Percentiles rank a stretch among this genome's conserved stretches.
These are phyloP conservation scores for Elongisporangium senticosum DNA, from an alignment of 352 stramenopile genomes.

Conservation along the genomic window DNA sequence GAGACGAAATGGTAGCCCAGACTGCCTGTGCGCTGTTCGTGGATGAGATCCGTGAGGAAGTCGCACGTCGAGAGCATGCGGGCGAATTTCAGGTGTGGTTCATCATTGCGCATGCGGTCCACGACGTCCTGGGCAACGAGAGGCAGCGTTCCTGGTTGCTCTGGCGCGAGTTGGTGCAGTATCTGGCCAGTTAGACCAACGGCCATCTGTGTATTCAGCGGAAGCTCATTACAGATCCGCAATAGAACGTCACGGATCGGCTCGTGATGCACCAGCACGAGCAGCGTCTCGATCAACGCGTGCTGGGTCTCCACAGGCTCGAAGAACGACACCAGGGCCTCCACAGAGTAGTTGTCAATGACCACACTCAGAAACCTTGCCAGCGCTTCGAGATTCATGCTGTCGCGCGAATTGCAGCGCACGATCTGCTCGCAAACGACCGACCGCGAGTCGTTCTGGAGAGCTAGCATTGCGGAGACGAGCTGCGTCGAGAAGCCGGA, in stretches of 20 bases:
- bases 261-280: constrained; percentile 63
- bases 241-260: constrained; percentile 54
- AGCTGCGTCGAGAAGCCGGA: constrained; percentile 59
- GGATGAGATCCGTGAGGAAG: constrained; percentile 70
- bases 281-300: constrained; percentile 46
- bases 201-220: constrained; percentile 7
- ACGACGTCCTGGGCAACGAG: constrained; percentile 14
- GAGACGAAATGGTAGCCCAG: constrained; percentile 47
- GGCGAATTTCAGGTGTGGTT: constrained; percentile 41
- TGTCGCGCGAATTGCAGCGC: constrained; percentile 43
- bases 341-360: constrained; percentile 68
- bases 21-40: constrained; percentile 54
- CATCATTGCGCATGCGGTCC: constrained; percentile 23
- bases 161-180: constrained; percentile 49
- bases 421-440: constrained; percentile 30
- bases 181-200: constrained; percentile 29
- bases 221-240: constrained; percentile 46
- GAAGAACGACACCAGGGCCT: constrained; percentile 46
- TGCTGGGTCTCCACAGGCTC: constrained; percentile 20
- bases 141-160: constrained; percentile 7
- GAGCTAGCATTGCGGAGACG: constrained; percentile 46
- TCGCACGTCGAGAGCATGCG: constrained; percentile 80
- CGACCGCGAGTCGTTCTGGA: constrained; percentile 20
- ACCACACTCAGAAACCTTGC: constrained; percentile 50
- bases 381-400: constrained; percentile 62